Evolutionary conservation across 2,329 filamentous ascomycete species (phyloP), one percentile per base, ranked within the genome.

Genomic region (Didymosphaeria variabile): DNA sequence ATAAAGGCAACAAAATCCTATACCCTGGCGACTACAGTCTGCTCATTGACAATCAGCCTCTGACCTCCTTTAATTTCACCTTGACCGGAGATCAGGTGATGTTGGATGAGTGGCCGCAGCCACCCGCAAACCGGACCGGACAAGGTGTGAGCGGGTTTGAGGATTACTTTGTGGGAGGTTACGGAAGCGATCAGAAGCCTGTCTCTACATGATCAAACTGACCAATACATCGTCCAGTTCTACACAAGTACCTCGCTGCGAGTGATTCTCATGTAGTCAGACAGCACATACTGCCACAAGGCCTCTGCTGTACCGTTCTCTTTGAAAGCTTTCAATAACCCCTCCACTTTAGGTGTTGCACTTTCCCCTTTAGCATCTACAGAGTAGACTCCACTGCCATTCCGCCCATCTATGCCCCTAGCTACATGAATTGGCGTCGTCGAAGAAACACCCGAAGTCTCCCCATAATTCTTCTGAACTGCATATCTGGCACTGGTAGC

Each of bases 1-100:
- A 82, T 44, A 74, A 72, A 2, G 86, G 86, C 0, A 82, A 84
- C 61, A 79, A 77, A 51, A 81, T 86, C 15, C 67, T 88, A 10
- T 87, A 85, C 70, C 85, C 85, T 0, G 86, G 85, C 0, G 78
- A 78, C 19, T 88, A 88, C 32, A 55, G 31, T 0, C 5, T 74
- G 0, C 26, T 71, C 38, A 49, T 74, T 15, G 72, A 73, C 52
- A 63, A 69, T 36, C 60, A 61, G n/a, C 77, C 79, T 1, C 67
- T 79, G 51, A 75, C 79, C 0, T 73, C 64, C 38, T 65, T 80
- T 46, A 79, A 79, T 23, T 85, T 87, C 62, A 80, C 76, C 2
- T 72, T 87, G 60, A 83, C 78, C 0, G 85, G 85, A 0, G 71
- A 79, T 1, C 69, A 77, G 23, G 73, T 68, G 1, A 73, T 81